Percentiles rank a stretch among this genome's conserved stretches.
These are phyloP conservation scores for Periglandula ipomoeae DNA, from an alignment of 2,329 filamentous ascomycete genomes.

Conservation along the genomic window DNA sequence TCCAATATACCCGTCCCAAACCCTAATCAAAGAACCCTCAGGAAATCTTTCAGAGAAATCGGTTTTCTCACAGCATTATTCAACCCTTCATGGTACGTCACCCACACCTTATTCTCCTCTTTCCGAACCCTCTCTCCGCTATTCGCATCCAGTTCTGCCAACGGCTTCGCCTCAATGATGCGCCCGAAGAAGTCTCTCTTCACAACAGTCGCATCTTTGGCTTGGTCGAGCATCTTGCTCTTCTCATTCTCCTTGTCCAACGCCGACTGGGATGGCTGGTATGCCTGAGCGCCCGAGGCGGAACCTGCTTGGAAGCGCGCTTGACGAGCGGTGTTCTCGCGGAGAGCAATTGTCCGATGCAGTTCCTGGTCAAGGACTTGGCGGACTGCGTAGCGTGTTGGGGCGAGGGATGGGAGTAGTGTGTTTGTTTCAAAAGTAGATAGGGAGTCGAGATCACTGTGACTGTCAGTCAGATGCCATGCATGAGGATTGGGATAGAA, in stretches of 20 bases:
- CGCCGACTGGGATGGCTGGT: constrained; percentile 6
- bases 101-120: constrained; percentile 62
- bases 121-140: constrained; percentile 24
- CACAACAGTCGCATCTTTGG: constrained; percentile 31
- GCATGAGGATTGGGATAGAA: not conserved
- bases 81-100: constrained; percentile 81
- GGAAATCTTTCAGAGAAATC: constrained; percentile 69
- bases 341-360: constrained; percentile 58
- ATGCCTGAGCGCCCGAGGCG: constrained; percentile 15
- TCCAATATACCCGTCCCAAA: not conserved
- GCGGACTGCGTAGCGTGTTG: constrained; percentile 83
- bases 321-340: constrained; percentile 57
- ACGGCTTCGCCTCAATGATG: constrained; percentile 40
- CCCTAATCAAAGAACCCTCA: constrained; percentile 48
- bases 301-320: constrained; percentile 51
- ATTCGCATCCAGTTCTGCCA: constrained; percentile 33
- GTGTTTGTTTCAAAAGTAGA: constrained; percentile 63
- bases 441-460: constrained; percentile 64
- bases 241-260: constrained; percentile 24
- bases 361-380: constrained; percentile 92
- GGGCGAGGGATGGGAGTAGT: constrained; percentile 50
- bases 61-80: constrained; percentile 90
- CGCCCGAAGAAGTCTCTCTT: constrained; percentile 85
- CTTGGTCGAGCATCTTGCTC: constrained; percentile 25
- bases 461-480: not conserved